Base-by-base conservation (phyloP, 768 basidiomycete species). In the button mushroom (Agaricus bisporus) region DNA sequence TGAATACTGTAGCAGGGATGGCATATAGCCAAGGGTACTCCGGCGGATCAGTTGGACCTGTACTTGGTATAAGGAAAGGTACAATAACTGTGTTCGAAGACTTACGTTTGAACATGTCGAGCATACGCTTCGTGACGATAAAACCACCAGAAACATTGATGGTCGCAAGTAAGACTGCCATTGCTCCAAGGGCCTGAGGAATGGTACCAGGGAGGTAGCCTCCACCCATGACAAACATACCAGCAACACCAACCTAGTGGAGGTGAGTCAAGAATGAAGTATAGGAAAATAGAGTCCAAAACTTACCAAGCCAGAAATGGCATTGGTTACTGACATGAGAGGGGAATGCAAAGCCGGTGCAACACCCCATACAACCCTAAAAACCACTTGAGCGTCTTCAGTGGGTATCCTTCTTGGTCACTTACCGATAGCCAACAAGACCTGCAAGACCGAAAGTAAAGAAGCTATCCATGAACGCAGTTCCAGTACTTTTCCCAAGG, bases 111-210 rank as follows among this genome's bases (percentile, higher is more conserved):
- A 94, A 94, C 86, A 94, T 91, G 63, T 93, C 89, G 56, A 94
- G 72, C 91, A 94, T 94, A 41, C 91, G 84, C 67, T 91, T 91
- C 20, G 90, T 92, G 61, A 93, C 86, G 37, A 91, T 83, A 61
- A 92, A 93, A 41, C 91, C 91, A 48, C 91, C 91, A 35, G 87
- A 82, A 49, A 94, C 90, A 62, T 94, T 94, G 56, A 94, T 80
- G 55, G 88, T 88, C 20, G 91, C 91, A 29, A 94, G 71, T 48
- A 94, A 78, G n/a, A 94, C 91, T 12, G 91, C 88, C 12, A 85
- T 55, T 3, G 91, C 88, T 55, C 90, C 91, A 12, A 94, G 73
- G 11, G 73, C 71, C 68, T 94, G 91, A 47, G 91, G 85, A 57
- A 90, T 71, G 0, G 91, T 92, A 41, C 82, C 85, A 15, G 91